Conservation (phyloP, 1,139 yeast species). For the Saccharomyces hybrid region DNA sequence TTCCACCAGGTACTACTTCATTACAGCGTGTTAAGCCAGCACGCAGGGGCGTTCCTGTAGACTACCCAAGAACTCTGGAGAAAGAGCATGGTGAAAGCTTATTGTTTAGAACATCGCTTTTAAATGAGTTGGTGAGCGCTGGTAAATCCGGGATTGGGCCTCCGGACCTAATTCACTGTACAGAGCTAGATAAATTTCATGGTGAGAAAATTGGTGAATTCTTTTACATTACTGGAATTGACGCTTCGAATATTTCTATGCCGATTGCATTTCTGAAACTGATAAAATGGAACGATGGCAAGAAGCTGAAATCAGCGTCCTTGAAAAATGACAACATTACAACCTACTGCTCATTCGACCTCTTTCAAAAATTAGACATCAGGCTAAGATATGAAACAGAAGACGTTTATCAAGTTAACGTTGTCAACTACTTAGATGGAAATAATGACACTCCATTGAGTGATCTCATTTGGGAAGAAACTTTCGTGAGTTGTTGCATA, state of each 20-base stretch:
- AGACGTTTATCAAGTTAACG: slow-evolving; percentile 34
- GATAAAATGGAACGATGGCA: slow-evolving; percentile 36
- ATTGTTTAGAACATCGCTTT: slow-evolving; percentile 18
- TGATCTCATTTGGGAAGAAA: slow-evolving; percentile 61
- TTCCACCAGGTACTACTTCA: neutral
- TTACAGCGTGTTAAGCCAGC: neutral
- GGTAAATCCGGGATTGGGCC: slow-evolving; percentile 53
- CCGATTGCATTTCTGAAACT: slow-evolving; percentile 69
- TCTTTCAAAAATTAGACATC: slow-evolving; percentile 58
- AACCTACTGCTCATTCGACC: slow-evolving; percentile 54
- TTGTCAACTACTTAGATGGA: slow-evolving; percentile 29
- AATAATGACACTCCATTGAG: slow-evolving; percentile 18
- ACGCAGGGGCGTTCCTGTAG: neutral
- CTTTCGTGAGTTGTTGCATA: slow-evolving; percentile 65
- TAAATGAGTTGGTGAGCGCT: slow-evolving; percentile 13
- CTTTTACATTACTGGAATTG: slow-evolving; percentile 48
- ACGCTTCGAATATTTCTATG: slow-evolving; percentile 49
- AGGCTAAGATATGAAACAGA: slow-evolving; percentile 60
- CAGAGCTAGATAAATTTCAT: slow-evolving; percentile 36
- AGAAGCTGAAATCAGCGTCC: slow-evolving; percentile 4
- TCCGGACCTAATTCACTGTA: slow-evolving; percentile 73
- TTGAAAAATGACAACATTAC: slow-evolving; percentile 36
- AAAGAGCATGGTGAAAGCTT: slow-evolving; percentile 25
- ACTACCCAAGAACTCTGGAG: slow-evolving; percentile 23
- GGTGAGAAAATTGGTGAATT: slow-evolving; percentile 37